Evolutionary conservation across 257 asterid genomes (phyloP), one percentile per base, ranked within the genome.

Genomic region (Nicotiana sylvestris): DNA sequence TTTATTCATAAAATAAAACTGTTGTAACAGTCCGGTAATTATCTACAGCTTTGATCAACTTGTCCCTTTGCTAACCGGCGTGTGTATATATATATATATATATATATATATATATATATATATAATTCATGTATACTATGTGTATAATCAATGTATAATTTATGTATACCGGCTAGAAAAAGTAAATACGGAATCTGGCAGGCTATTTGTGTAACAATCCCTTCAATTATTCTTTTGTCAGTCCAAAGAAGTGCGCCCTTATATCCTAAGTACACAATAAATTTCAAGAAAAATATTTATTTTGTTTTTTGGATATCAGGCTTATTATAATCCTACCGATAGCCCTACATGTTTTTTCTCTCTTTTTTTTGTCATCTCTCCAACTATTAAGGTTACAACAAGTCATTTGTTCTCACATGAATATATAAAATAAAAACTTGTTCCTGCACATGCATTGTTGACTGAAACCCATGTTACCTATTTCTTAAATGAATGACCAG

Each of bases 391-490:
- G 72, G 16, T 64, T 15, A 76, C 55, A 83, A 57, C 67, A 76
- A 74, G 62, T 76, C 62, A 64, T 58, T 67, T 80, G 82, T 82
- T 83, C 77, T 79, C 57, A 81, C 77, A 83, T 81, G 82, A 81
- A 86, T 82, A 81, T 81, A 82, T 60, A 84, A 78, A 82, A 81
- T 33, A 82, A 80, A 43, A 58, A 66, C 57, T 80, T 85, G 84
- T 79, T 84, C 85, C 39, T 29, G 93, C 98, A 92, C 98, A 90
- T 92, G 94, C 90, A 80, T 6, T 90, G 92, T 88, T 92, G 92
- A 90, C 93, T 70, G 82, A 85, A 83, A 82, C 90, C 80, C 94
- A 94, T 89, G 92, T 89, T 91, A 86, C 88, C 83, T 72, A 85
- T 77, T 83, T 77, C 86, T 88, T 85, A 85, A 82, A 90, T 78